Percentiles rank a stretch among this genome's conserved stretches.
phyloP scores from a whole-genome alignment of 495 filamentous ascomycete species.

The Aspergillus saccharolyticus region DNA sequence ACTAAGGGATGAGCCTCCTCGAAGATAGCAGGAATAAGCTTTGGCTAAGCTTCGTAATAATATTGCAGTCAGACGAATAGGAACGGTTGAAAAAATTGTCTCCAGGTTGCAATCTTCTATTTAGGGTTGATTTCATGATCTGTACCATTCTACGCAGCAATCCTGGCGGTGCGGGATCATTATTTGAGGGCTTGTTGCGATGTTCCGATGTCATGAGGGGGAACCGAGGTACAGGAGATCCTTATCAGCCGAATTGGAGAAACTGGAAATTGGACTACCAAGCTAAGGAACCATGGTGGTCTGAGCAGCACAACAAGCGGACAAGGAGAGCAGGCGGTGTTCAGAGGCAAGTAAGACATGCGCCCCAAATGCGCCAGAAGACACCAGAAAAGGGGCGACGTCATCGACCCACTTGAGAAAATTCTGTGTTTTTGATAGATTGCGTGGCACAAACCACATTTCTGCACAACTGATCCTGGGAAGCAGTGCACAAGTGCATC shows the following conservation, averaged over 20 bases:
- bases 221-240: neutral
- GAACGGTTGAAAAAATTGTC: neutral
- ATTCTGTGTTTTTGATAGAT: neutral
- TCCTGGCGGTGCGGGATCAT: too few species aligned
- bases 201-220: too few species aligned
- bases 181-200: too few species aligned
- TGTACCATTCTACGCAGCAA: neutral
- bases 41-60: neutral
- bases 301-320: neutral
- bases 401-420: neutral
- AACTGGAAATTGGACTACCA: neutral
- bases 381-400: neutral
- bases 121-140: too few species aligned
- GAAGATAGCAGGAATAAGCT: neutral
- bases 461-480: neutral
- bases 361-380: neutral
- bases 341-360: neutral
- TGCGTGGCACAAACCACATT: neutral
- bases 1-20: neutral
- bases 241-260: neutral
- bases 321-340: neutral
- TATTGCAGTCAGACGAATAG: neutral
- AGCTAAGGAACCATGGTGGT: neutral
- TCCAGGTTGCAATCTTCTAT: neutral
- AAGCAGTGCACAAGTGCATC: neutral